Percentiles rank a stretch among this genome's conserved stretches.
phyloP scores from a whole-genome alignment of 2,329 filamentous ascomycete genomes.

The Pestalotiopsis sp. region DNA sequence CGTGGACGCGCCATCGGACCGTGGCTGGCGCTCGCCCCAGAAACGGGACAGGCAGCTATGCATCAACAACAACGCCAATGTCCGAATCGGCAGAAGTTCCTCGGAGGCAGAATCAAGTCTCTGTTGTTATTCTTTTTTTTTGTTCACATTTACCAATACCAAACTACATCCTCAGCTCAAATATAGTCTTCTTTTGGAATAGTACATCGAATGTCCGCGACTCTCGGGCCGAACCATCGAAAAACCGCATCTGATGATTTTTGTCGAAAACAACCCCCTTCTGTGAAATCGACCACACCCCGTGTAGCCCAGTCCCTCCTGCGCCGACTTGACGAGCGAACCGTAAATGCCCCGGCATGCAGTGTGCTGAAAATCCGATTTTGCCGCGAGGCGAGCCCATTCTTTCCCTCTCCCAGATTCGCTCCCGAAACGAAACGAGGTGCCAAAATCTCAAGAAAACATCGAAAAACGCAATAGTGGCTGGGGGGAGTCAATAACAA shows the following conservation, averaged over 20 bases:
- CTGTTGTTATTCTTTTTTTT: no score
- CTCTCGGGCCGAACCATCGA: background rate
- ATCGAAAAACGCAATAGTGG: background rate
- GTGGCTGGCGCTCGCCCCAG: no score
- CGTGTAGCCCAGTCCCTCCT: background rate
- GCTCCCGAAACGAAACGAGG: constrained; percentile 1
- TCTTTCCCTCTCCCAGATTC: background rate
- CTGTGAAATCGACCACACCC: background rate
- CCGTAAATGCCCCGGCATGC: background rate
- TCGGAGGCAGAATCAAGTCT: no score
- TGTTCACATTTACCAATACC: no score
- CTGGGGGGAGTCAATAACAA: background rate
- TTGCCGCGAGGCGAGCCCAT: constrained; percentile 14
- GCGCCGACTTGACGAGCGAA: background rate
- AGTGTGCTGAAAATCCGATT: background rate
- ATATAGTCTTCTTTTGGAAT: no score
- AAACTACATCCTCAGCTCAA: no score
- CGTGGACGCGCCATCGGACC: background rate
- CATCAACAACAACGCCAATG: no score
- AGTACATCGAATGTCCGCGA: background rate
- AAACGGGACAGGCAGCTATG: no score
- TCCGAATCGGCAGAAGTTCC: no score
- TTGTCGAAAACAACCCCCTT: background rate
- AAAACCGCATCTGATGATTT: background rate
- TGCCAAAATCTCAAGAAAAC: background rate